Evolutionary conservation across 2,329 filamentous ascomycete species (phyloP).

Genomic region (Endoconidiophora polonica): DNA sequence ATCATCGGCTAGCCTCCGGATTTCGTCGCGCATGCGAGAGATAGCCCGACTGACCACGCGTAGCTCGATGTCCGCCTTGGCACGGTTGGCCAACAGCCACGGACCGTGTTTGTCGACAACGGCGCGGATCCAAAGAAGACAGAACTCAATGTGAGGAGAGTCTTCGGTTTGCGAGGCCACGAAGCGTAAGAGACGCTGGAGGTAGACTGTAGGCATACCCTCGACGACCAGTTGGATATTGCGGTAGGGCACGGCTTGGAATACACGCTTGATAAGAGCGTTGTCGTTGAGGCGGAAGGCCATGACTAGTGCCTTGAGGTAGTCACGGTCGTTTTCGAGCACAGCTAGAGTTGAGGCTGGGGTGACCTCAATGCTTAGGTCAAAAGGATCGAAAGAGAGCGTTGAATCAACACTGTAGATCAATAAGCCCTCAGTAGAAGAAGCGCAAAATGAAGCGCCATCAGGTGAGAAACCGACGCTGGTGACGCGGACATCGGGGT

Average conservation of each 20-base stretch:
- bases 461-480: slow-evolving; percentile 78
- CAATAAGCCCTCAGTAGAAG: slow-evolving; percentile 82
- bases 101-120: slow-evolving; percentile 67
- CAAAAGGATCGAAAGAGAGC: slow-evolving; percentile 85
- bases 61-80: slow-evolving; percentile 68
- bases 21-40: slow-evolving; percentile 61
- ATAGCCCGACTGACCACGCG: slow-evolving; percentile 69
- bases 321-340: slow-evolving; percentile 53
- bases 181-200: slow-evolving; percentile 69
- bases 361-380: slow-evolving; percentile 86
- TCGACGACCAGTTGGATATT: slow-evolving; percentile 66
- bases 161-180: slow-evolving; percentile 78
- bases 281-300: slow-evolving; percentile 87
- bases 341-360: slow-evolving; percentile 64
- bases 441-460: slow-evolving; percentile 81
- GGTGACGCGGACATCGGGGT: slow-evolving; percentile 70
- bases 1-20: slow-evolving; percentile 68
- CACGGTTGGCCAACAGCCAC: slow-evolving; percentile 66
- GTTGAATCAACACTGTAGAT: slow-evolving; percentile 81
- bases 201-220: slow-evolving; percentile 68
- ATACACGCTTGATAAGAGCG: slow-evolving; percentile 66
- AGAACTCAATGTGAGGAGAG: slow-evolving; percentile 88
- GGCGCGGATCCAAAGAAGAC: slow-evolving; percentile 79
- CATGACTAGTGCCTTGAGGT: slow-evolving; percentile 88
- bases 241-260: slow-evolving; percentile 59